Conservation (phyloP, 2,329 filamentous ascomycete species). For the Endothia cerciana region DNA sequence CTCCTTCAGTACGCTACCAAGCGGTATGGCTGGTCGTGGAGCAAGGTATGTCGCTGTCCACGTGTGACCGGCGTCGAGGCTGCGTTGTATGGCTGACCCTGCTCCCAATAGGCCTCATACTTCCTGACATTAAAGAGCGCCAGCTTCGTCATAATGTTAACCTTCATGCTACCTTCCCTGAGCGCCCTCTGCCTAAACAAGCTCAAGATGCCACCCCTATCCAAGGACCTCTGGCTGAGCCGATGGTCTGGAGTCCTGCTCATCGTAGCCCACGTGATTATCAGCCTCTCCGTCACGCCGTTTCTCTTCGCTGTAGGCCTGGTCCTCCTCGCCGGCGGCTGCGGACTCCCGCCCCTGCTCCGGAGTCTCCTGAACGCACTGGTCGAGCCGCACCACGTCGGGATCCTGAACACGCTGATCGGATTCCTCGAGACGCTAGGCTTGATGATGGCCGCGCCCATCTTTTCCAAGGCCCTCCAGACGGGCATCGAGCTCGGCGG, state of each 20-base stretch:
- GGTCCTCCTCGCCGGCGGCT: conserved; percentile 49
- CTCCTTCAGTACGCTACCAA: conserved; percentile 58
- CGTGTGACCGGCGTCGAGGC: not conserved
- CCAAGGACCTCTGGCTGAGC: conserved; percentile 46
- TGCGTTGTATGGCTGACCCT: conserved; percentile 3
- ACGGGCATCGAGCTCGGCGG: conserved; percentile 51
- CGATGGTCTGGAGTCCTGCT: conserved; percentile 41
- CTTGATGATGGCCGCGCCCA: conserved; percentile 49
- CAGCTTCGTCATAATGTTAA: conserved; percentile 43
- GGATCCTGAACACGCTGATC: conserved; percentile 57
- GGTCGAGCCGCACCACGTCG: conserved; percentile 57
- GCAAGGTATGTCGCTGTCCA: conserved; percentile 37
- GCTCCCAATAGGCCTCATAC: conserved; percentile 42
- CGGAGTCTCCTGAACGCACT: conserved; percentile 57
- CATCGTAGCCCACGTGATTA: conserved; percentile 42
- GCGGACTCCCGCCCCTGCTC: conserved; percentile 47
- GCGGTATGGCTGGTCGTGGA: conserved; percentile 54
- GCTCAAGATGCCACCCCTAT: conserved; percentile 38
- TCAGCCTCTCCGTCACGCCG: conserved; percentile 42
- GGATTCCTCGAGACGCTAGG: conserved; percentile 54
- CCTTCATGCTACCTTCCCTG: conserved; percentile 43
- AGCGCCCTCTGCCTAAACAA: conserved; percentile 40
- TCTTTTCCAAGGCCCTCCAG: conserved; percentile 51
- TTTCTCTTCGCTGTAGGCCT: conserved; percentile 43
- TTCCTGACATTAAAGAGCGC: conserved; percentile 45